A percentile compares a stretch with the other conserved stretches of the same genome.
These are phyloP conservation scores for Apiotrichum brassicae DNA, from an alignment of 1,284 basidiomycete species.

Conservation along the genomic window DNA sequence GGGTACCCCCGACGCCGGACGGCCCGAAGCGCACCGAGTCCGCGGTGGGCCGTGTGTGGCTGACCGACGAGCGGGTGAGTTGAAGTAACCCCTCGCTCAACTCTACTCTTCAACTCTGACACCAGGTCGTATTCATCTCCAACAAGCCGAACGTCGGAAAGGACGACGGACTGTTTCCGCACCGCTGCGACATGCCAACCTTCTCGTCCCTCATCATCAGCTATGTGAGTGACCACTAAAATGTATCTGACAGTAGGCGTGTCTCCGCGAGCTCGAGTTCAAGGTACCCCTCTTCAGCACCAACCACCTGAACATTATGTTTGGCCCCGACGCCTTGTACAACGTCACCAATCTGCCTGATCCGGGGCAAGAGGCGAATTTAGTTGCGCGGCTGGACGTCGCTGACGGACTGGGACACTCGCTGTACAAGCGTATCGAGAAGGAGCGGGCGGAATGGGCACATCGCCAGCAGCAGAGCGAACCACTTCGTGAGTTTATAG, in stretches of 20 bases:
- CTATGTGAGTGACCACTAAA: conserved; percentile 25
- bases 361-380: conserved; percentile 26
- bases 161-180: conserved; percentile 7
- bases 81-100: no score
- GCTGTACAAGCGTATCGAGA: conserved; percentile 42
- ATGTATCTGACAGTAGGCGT: conserved; percentile 1
- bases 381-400: conserved; percentile 32
- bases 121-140: conserved; percentile 29
- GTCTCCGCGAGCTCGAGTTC: conserved; percentile 24
- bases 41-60: conserved; percentile 32
- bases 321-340: conserved; percentile 26
- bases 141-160: background rate
- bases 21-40: conserved; percentile 38
- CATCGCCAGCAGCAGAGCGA: conserved; percentile 25
- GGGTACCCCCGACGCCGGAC: conserved; percentile 34
- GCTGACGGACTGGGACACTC: conserved; percentile 36
- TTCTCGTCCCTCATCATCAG: conserved; percentile 31
- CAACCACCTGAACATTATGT: conserved; percentile 34
- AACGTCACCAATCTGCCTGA: conserved; percentile 21
- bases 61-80: conserved; percentile 39
- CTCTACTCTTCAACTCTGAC: no score
- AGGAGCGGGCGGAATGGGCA: conserved; percentile 25
- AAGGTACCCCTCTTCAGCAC: conserved; percentile 37
- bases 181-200: conserved; percentile 15
- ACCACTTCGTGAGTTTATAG: conserved; percentile 31